phyloP scores from a whole-genome alignment of 2,329 filamentous ascomycete genomes.

The Fusarium miscanthi region DNA sequence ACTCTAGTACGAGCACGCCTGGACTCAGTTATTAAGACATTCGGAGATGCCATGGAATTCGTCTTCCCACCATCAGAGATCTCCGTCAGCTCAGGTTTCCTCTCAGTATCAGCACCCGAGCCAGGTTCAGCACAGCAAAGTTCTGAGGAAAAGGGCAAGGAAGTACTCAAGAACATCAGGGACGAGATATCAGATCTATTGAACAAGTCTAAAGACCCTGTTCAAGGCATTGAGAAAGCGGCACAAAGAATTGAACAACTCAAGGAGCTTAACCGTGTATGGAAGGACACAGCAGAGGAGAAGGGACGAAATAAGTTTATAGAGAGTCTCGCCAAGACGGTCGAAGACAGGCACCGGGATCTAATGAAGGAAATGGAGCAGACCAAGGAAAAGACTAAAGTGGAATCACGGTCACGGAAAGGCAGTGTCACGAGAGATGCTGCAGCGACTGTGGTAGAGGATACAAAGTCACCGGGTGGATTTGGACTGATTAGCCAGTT shows the following conservation, averaged over 20 bases:
- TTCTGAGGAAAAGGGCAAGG: constrained; percentile 87
- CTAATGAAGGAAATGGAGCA: constrained; percentile 64
- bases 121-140: constrained; percentile 71
- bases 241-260: constrained; percentile 79
- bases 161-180: constrained; percentile 76
- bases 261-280: constrained; percentile 80
- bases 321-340: constrained; percentile 81
- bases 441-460: constrained; percentile 46
- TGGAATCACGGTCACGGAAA: constrained; percentile 52
- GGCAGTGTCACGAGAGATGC: constrained; percentile 48
- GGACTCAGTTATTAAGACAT: constrained; percentile 88
- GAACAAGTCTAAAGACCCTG: constrained; percentile 64
- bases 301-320: constrained; percentile 85
- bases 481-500: constrained; percentile 72
- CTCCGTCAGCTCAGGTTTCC: constrained; percentile 84
- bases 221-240: constrained; percentile 78
- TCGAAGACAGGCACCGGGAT: constrained; percentile 77
- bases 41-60: constrained; percentile 96
- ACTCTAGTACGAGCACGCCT: constrained; percentile 85
- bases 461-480: constrained; percentile 60
- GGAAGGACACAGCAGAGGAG: constrained; percentile 96
- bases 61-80: constrained; percentile 89
- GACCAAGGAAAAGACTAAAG: constrained; percentile 51
- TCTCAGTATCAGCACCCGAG: constrained; percentile 90
- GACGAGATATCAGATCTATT: constrained; percentile 79